Evolutionary conservation across 2,329 filamentous ascomycete genomes (phyloP), one percentile per base, ranked within the genome.

Genomic region (Colletotrichum sansevieriae): DNA sequence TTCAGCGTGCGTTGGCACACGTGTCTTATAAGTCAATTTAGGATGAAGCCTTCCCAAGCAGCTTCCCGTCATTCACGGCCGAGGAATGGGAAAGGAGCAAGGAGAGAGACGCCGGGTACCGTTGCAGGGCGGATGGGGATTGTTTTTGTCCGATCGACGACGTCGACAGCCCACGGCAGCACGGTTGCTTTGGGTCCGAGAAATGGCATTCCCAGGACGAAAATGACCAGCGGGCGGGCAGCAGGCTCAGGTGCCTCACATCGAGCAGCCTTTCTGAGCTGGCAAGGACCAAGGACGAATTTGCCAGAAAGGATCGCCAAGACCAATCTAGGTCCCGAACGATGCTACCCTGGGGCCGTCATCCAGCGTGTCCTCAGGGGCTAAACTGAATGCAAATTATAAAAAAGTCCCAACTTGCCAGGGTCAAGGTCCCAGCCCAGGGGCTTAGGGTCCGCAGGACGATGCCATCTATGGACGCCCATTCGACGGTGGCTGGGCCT

Each of bases 141-240:
- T 68, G 65, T 66, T 66, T 68, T 68, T 66, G 43, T 57, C 46
- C 51, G 41, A 58, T 67, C 59, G 59, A 58, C 49, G 18, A 62
- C 54, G 25, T 43, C 65, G 61, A 37, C 29, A 29, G 65, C 55
- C 54, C 29, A 41, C 61, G 61, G 25, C 62, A 20, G 49, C 62
- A 65, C 65, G 49, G 66, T 43, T 46, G 62, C 33, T 35, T 22
- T 25, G 65, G 33, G 29, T 33, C 41, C 35, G 62, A 60, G 65
- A 68, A 65, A 68, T 65, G 66, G 61, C 66, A 68, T 68, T 37
- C 46, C 61, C 56, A 22, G 61, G 65, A 63, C 57, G 35, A 46
- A 22, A 55, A 57, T 41, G 61, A 20, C 52, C 49, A 52, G 49
- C 49, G 29, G n/a, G 15, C 35, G 37, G 15, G 39, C 43, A 29